Evolutionary conservation across 331 rosid species (phyloP), one percentile per base, ranked within the genome.

Genomic region (Malus hybrid): DNA sequence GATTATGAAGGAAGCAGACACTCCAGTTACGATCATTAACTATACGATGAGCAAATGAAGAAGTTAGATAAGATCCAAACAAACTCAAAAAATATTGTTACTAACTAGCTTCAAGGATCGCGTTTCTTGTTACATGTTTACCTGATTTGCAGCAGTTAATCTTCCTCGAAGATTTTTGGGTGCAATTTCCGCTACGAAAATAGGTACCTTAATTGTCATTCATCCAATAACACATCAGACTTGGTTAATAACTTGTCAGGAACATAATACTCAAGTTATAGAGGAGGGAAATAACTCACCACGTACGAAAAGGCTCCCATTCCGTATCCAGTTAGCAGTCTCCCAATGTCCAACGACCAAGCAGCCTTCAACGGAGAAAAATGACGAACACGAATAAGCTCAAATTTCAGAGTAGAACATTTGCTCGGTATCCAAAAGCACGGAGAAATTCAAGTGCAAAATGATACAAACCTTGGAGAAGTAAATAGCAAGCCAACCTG

Each of bases 281-380:
- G 73, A 67, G 15, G 32, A 59, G 76, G 68, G 46, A 60, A 60
- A 64, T 1, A 65, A 79, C 79, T 48, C 70, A 93, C 99, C 95
- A 94, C 97, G 24, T 86, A 93, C 63, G 97, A 94, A 79, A 87
- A 94, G 44, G 92, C 87, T 73, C 99, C 99, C 97, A 94, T 94
- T 85, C 96, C 99, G 77, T 90, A 94, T 81, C 99, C 99, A 46
- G 93, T 91, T 73, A 93, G 93, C 77, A 91, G 77, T 83, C 97
- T 90, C 73, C 95, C 99, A 83, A 90, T 84, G 85, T 90, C 89
- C 88, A 94, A 77, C 80, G 87, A 71, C 72, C 76, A 68, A 63
- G 87, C 83, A 4, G 85, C 91, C 99, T 94, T 46, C 63, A 33
- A 46, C 10, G 69, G 61, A 75, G 46, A 70, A 75, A 81, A 77